Evolutionary conservation across 345 rosid genomes (phyloP), one percentile per base, ranked within the genome.

Genomic region (Corchorus olitorius): DNA sequence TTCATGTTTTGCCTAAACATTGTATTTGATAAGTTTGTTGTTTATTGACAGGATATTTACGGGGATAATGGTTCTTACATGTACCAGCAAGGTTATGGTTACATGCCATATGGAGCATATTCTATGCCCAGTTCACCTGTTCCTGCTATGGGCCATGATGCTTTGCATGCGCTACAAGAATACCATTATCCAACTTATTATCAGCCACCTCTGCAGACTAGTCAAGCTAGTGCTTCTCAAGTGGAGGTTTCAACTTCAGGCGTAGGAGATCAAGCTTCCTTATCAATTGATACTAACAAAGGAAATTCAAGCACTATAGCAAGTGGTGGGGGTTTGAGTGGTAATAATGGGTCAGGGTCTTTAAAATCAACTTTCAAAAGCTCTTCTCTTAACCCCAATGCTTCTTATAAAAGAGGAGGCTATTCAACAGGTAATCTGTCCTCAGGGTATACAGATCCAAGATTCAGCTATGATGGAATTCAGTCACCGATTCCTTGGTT

Each of bases 131-230:
- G 77, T 82, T 75, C 83, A 45, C 72, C 85, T 49, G 65, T 79
- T 68, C 84, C 81, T 43, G 37, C 78, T 20, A 33, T 77, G 41
- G 84, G 81, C 58, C 71, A 77, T 65, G 89, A 85, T 75, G 76
- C 74, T 66, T 49, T 79, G 55, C 83, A 77, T 73, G 85, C 82
- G 37, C 75, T 82, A 22, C 85, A 88, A 56, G 86, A 88, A 4
- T 89, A 89, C 84, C 84, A 82, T 58, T 89, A 89, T 79, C 86
- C 90, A 14, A 67, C 84, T 72, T 89, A 83, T 63, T 86, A 86
- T 74, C 86, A 80, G 63, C 79, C 62, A n/a, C 75, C 73, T 67
- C 14, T 19, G 16, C 50, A 75, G 65, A 70, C 50, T 58, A 56
- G 79, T 68, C 5, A 76, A 33, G 60, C 68, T n/a, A 54, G 9